These are phyloP conservation scores for Globisporangium barbulae DNA, from an alignment of 352 stramenopile genomes.

Conservation along the genomic window DNA sequence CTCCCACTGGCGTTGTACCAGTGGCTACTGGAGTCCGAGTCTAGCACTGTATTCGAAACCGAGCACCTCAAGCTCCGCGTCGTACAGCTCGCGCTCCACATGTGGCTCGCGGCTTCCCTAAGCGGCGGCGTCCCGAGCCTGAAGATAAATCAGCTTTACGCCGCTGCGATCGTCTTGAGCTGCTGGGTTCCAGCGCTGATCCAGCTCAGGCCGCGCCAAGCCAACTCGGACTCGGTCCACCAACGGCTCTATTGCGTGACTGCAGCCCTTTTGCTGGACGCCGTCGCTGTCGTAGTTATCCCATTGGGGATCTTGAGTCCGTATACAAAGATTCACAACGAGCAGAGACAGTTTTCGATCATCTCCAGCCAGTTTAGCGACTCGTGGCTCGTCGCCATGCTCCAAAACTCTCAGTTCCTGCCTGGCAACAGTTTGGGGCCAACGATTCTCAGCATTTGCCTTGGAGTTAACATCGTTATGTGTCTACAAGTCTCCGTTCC, in stretches of 20 bases:
- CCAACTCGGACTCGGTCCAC: not conserved
- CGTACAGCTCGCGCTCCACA: constrained; percentile 7
- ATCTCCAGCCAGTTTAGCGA: constrained; percentile 8
- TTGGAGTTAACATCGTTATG: constrained; percentile 1
- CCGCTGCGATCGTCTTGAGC: constrained; percentile 3
- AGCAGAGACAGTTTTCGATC: not conserved
- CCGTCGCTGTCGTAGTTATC: not conserved
- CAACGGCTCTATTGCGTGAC: not conserved
- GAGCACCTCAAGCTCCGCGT: not conserved
- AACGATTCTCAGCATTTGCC: not conserved
- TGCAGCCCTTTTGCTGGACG: not conserved
- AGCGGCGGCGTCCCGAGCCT: not conserved
- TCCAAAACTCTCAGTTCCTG: constrained; percentile 11
- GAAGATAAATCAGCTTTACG: not conserved
- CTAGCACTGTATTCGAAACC: not conserved
- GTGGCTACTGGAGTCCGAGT: not conserved
- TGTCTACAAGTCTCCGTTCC: not conserved
- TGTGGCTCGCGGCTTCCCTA: not conserved
- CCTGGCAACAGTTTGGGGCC: not conserved
- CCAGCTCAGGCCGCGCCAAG: not conserved
- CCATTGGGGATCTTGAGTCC: not conserved
- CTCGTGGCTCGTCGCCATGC: constrained; percentile 6
- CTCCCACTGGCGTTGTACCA: not conserved
- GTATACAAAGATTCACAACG: not conserved
- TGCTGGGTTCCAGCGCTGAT: constrained; percentile 2